Evolutionary conservation across 2,329 filamentous ascomycete genomes (phyloP), one percentile per base, ranked within the genome.

Genomic region (Penicillium nordicum): DNA sequence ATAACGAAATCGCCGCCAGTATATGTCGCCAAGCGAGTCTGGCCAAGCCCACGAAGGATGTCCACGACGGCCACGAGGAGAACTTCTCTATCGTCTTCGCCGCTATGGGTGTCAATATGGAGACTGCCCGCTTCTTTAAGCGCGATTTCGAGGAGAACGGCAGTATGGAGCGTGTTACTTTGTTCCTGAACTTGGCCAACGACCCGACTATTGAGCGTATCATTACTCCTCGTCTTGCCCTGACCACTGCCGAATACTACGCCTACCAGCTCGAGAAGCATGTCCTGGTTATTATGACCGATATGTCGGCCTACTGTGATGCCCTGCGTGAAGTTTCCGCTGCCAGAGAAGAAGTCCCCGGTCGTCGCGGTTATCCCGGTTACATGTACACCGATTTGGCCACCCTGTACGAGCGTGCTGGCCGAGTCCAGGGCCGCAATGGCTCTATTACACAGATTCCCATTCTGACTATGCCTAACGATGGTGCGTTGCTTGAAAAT

Each of bases 371-470:
- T 84, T 99, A 94, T 82, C 94, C 94, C 52, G 94, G 94, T 90
- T 99, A 99, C 84, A 99, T 99, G 94, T 99, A 99, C 83, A 99
- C 94, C 67, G 95, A 99, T 86, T 89, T 99, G 87, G 97, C 94
- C 58, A 99, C 94, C 72, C 97, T 99, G 70, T 99, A 99, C 83
- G 94, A 99, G 80, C 92, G 94, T 80, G 94, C 94, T 67, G 94
- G 94, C 72, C 94, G 94, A 89, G 94, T 99, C 49, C 83, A 91
- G 71, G 95, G 95, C 68, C 90, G 95, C 68, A 97, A 97, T 71
- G 94, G 95, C 59, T 99, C 94, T 69, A 99, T 99, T 70, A 99
- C 95, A 21, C 94, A 99, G 80, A 97, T 99, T 70, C 94, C 94
- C 58, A 99, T 99, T 74, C 78, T 99, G 79, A 97, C 94, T 67